A percentile compares a stretch with the other conserved stretches of the same genome.
Evolutionary conservation across 768 basidiomycete species (phyloP).

Genomic region (Trametes gibbosa): DNA sequence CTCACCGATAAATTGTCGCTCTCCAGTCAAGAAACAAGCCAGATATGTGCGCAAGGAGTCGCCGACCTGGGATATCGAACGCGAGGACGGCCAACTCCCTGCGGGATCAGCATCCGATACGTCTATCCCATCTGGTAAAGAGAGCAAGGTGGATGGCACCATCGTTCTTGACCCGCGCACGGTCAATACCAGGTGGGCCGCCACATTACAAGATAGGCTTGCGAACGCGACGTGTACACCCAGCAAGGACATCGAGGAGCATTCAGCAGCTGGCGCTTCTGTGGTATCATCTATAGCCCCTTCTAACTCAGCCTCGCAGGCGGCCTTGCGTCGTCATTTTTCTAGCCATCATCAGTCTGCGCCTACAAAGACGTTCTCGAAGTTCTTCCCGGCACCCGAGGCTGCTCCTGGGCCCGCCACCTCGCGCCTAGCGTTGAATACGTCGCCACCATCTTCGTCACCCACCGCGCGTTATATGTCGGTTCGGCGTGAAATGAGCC

Average conservation of each 20-base stretch:
- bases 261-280: background rate
- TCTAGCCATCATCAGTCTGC: background rate
- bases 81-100: conserved; percentile 24
- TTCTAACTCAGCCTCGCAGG: conserved; percentile 59
- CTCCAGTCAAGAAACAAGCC: background rate
- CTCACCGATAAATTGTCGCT: background rate
- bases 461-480: too few relatives aligned
- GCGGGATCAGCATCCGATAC: conserved; percentile 16
- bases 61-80: conserved; percentile 57
- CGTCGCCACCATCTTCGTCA: too few relatives aligned
- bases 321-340: conserved; percentile 3
- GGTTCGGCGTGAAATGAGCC: too few relatives aligned
- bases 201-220: background rate
- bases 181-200: conserved; percentile 26
- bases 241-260: background rate
- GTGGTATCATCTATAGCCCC: conserved; percentile 36
- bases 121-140: conserved; percentile 1
- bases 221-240: too few relatives aligned
- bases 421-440: background rate
- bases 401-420: background rate
- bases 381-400: conserved; percentile 2
- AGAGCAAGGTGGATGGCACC: conserved; percentile 22
- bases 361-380: conserved; percentile 9
- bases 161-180: conserved; percentile 38
- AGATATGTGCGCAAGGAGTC: conserved; percentile 32